These are phyloP conservation scores for Pseudopithomyces chartarum DNA, from an alignment of 2,329 filamentous ascomycete species.

Conservation along the genomic window DNA sequence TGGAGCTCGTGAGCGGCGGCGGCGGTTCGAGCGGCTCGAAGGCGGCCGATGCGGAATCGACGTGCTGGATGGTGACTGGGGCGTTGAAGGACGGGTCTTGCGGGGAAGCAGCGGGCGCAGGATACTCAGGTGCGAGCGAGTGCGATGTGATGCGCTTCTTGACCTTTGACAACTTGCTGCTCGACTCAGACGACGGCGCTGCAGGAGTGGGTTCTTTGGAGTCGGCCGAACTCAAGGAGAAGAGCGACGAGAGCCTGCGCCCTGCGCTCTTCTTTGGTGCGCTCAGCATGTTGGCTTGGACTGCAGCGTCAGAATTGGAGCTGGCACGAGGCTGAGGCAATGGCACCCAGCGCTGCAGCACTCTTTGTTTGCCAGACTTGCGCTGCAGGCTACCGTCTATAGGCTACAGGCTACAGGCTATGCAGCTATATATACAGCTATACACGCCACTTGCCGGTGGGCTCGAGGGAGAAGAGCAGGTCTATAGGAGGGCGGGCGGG, in stretches of 20 bases:
- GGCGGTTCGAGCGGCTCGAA: slow-evolving; percentile 36
- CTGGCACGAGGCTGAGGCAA: not conserved
- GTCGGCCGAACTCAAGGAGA: slow-evolving; percentile 30
- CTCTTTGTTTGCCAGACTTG: not conserved
- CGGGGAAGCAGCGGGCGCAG: slow-evolving; percentile 28
- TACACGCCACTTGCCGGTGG: not conserved
- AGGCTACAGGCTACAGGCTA: not conserved
- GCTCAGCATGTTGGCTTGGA: slow-evolving; percentile 17
- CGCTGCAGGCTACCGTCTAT: not conserved
- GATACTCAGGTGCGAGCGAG: slow-evolving; percentile 38
- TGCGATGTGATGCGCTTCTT: slow-evolving; percentile 39
- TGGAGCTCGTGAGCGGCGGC: slow-evolving; percentile 26
- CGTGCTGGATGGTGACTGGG: slow-evolving; percentile 34
- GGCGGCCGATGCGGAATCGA: slow-evolving; percentile 23
- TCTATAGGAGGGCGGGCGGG: not conserved
- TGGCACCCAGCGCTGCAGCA: not conserved
- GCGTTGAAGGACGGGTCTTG: slow-evolving; percentile 16
- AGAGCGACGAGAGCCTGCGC: slow-evolving; percentile 40
- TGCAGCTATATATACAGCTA: no score
- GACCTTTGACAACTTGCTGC: slow-evolving; percentile 34
- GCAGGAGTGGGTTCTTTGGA: slow-evolving; percentile 16
- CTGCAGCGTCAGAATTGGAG: not conserved
- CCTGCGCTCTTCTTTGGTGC: slow-evolving; percentile 39
- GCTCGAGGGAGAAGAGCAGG: not conserved
- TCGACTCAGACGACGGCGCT: slow-evolving; percentile 35